Conservation (phyloP, 2,329 filamentous ascomycete genomes). For the Blumeria hordei region DNA sequence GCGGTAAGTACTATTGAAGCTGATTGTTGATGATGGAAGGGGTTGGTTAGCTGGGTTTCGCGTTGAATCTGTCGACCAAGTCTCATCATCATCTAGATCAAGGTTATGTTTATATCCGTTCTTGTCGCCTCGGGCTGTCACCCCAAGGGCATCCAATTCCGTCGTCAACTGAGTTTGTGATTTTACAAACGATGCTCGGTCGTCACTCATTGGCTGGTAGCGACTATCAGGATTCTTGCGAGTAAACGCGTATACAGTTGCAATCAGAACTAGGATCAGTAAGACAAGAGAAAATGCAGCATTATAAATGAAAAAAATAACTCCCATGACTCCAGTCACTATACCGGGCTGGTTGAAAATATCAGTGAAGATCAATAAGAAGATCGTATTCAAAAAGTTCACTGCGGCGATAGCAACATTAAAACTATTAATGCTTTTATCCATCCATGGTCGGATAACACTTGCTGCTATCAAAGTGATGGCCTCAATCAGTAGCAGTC, state of each 20-base stretch:
- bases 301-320: conserved; percentile 74
- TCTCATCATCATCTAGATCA: conserved; percentile 50
- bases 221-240: conserved; percentile 86
- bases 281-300: conserved; percentile 63
- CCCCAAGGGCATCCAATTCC: conserved; percentile 72
- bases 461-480: conserved; percentile 51
- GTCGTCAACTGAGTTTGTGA: conserved; percentile 72
- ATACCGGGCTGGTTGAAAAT: conserved; percentile 66
- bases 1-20: conserved; percentile 10
- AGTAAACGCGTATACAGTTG: conserved; percentile 56
- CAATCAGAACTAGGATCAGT: conserved; percentile 57
- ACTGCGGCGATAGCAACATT: conserved; percentile 79
- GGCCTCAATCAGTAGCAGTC: conserved; percentile 62
- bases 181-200: conserved; percentile 93
- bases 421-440: conserved; percentile 92
- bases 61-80: conserved; percentile 34
- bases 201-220: conserved; percentile 91
- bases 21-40: conserved; percentile 13
- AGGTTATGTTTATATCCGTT: conserved; percentile 29
- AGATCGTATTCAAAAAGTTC: conserved; percentile 80
- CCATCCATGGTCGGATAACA: conserved; percentile 86
- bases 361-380: conserved; percentile 68
- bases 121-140: conserved; percentile 71
- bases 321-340: conserved; percentile 69
- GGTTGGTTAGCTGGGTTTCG: conserved; percentile 19